Conservation (phyloP, 805 yeast species). For the Cephaloascus fragrans region DNA sequence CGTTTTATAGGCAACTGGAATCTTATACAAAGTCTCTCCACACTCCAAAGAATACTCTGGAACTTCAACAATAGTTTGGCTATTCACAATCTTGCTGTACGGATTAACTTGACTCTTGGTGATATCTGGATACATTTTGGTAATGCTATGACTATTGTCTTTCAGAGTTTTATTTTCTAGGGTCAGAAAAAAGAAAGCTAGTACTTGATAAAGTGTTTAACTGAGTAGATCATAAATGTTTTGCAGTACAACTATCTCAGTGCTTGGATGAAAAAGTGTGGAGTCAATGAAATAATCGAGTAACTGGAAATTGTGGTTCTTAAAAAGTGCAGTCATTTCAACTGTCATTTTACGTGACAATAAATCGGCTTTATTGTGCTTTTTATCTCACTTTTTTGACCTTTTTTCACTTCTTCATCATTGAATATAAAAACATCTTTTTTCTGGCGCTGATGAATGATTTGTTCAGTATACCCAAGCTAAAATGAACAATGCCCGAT, state of each 20-base stretch:
- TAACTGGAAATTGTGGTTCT: neutral
- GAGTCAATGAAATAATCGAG: neutral
- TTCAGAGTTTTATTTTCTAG: neutral
- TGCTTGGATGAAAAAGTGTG: neutral
- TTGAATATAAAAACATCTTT: too few relatives aligned
- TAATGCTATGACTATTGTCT: neutral
- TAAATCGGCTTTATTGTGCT: too few relatives aligned
- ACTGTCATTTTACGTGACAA: too few relatives aligned
- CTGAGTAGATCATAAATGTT: neutral
- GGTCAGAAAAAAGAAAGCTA: neutral
- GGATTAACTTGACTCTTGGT: conserved; percentile 51
- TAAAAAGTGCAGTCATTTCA: too few relatives aligned
- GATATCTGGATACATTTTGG: conserved; percentile 21
- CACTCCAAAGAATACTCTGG: conserved; percentile 74
- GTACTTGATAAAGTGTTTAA: neutral
- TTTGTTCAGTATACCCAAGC: neutral
- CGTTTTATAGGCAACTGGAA: conserved; percentile 91
- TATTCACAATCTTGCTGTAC: conserved; percentile 57
- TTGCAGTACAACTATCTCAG: neutral
- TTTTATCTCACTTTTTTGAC: too few relatives aligned
- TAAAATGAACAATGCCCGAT: conserved; percentile 6
- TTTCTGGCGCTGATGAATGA: neutral
- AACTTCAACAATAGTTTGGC: conserved; percentile 69
- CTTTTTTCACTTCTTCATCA: too few relatives aligned
- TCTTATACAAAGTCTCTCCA: conserved; percentile 60